Percentiles rank a stretch among this genome's conserved stretches.
Conservation (phyloP, 1,284 basidiomycete species). For the Ganoderma meredithae region DNA sequence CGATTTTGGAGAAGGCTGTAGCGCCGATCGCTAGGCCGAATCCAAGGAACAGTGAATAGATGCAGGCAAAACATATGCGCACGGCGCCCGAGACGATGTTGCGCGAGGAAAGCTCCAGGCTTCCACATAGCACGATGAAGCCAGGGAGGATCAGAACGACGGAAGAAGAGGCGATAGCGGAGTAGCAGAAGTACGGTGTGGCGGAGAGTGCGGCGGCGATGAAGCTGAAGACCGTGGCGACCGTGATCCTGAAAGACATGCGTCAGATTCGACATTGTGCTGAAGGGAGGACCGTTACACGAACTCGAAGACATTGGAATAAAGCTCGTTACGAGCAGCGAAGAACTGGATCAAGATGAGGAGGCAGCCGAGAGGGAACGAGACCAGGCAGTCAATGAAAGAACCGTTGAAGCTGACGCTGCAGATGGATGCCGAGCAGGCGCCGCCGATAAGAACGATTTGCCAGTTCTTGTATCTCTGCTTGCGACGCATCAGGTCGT, state of each 20-base stretch:
- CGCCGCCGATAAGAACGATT: slow-evolving; percentile 79
- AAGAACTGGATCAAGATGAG: slow-evolving; percentile 81
- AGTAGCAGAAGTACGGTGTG: slow-evolving; percentile 83
- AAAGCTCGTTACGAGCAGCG: slow-evolving; percentile 82
- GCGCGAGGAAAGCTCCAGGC: slow-evolving; percentile 82
- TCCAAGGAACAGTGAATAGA: slow-evolving; percentile 81
- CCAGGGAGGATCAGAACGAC: slow-evolving; percentile 91
- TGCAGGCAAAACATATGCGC: slow-evolving; percentile 82
- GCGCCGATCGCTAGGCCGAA: slow-evolving; percentile 87
- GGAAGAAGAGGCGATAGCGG: slow-evolving; percentile 84
- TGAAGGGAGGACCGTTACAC: slow-evolving; percentile 37
- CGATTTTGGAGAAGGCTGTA: slow-evolving; percentile 68
- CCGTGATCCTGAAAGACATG: slow-evolving; percentile 63
- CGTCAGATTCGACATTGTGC: not conserved
- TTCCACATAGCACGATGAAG: slow-evolving; percentile 82
- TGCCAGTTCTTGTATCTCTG: slow-evolving; percentile 72
- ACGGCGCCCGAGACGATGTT: slow-evolving; percentile 89
- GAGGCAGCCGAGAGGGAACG: slow-evolving; percentile 83
- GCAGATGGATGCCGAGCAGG: slow-evolving; percentile 85
- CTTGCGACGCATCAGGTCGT: slow-evolving; percentile 77
- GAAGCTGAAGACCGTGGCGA: slow-evolving; percentile 84
- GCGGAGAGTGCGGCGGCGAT: slow-evolving; percentile 79
- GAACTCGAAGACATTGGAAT: slow-evolving; percentile 87
- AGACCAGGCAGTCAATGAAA: slow-evolving; percentile 81
- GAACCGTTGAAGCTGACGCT: slow-evolving; percentile 76